Conservation (phyloP, 2,329 filamentous ascomycete species). For the Curvularia hawaiiensis region DNA sequence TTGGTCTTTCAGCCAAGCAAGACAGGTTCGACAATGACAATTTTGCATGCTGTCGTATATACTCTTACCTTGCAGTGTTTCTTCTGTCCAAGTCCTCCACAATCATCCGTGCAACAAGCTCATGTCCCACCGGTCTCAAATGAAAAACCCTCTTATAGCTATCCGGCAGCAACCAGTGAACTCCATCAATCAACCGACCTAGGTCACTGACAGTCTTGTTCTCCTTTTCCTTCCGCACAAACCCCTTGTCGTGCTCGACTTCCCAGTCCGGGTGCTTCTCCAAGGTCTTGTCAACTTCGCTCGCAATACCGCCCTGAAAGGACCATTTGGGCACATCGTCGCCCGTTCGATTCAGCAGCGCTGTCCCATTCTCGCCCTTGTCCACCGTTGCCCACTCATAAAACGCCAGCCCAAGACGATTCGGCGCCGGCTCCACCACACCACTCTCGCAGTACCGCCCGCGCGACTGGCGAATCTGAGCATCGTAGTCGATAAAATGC, state of each 20-base stretch:
- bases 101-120: background rate
- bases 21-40: background rate
- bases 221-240: background rate
- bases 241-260: background rate
- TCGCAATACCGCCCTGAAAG: background rate
- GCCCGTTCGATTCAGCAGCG: conserved; percentile 21
- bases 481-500: background rate
- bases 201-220: background rate
- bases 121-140: conserved; percentile 32
- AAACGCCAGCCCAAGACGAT: conserved; percentile 32
- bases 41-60: background rate
- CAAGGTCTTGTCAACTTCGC: background rate
- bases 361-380: conserved; percentile 26
- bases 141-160: conserved; percentile 41
- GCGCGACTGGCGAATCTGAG: background rate
- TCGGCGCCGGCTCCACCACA: conserved; percentile 17
- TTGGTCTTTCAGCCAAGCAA: background rate
- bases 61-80: background rate
- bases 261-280: background rate
- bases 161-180: conserved; percentile 41
- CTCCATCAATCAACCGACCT: conserved; percentile 15
- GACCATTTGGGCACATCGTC: background rate
- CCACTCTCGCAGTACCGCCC: conserved; percentile 2
- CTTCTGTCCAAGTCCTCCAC: background rate
- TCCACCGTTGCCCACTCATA: conserved; percentile 43